phyloP scores from a whole-genome alignment of 73 alveolate genomes.

The Symbiodinium pilosum region DNA sequence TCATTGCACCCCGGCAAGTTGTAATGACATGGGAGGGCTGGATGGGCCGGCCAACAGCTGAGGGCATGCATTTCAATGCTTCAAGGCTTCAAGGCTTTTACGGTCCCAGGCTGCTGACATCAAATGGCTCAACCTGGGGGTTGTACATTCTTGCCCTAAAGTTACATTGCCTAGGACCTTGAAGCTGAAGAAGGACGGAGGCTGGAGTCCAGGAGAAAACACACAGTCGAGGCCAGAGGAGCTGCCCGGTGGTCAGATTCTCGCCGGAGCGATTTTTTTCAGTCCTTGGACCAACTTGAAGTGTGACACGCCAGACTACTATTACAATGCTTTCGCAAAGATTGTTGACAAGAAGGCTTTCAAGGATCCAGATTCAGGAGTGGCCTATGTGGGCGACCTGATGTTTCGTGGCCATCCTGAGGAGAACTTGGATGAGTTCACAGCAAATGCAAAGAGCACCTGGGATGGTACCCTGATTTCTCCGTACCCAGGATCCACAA shows the following conservation, averaged over 20 bases:
- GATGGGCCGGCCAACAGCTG: not conserved
- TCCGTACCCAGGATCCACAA: too few relatives aligned
- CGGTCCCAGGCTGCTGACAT: not conserved
- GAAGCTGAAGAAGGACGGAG: slow-evolving; percentile 9
- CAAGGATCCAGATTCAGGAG: slow-evolving; percentile 53
- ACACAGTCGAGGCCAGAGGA: not conserved
- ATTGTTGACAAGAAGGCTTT: slow-evolving; percentile 92
- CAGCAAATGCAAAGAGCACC: slow-evolving; percentile 78
- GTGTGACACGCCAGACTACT: slow-evolving; percentile 94
- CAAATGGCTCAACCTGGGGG: not conserved
- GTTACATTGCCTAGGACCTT: not conserved
- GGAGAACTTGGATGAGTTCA: slow-evolving; percentile 90
- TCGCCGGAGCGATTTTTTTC: slow-evolving; percentile 83
- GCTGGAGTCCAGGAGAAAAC: slow-evolving; percentile 19
- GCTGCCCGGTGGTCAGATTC: not conserved
- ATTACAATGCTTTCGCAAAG: slow-evolving; percentile 90
- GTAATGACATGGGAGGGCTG: not conserved
- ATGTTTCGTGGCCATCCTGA: slow-evolving; percentile 86
- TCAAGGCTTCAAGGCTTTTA: not conserved
- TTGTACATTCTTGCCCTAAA: too few relatives aligned
- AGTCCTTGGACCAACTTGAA: slow-evolving; percentile 92
- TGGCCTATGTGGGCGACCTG: slow-evolving; percentile 84
- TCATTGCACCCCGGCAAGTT: not conserved
- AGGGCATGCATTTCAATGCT: not conserved
- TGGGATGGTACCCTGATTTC: too few relatives aligned